Evolutionary conservation across 2,329 filamentous ascomycete genomes (phyloP).

Genomic region (Coniochaeta sp.): DNA sequence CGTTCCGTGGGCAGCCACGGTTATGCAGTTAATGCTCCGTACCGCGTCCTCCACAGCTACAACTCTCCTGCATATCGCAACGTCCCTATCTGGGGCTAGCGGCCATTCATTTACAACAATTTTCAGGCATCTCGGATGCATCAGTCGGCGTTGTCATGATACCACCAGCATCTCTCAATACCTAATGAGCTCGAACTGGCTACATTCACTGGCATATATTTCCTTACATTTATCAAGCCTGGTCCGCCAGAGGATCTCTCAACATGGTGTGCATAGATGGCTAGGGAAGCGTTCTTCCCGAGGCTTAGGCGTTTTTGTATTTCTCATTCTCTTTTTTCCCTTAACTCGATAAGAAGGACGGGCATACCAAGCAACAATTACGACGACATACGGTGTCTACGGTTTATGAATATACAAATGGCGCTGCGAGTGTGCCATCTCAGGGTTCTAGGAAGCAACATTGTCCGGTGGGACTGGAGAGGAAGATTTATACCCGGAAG

Average conservation of each 20-base stretch:
- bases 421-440: background rate
- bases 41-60: conserved; percentile 50
- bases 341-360: background rate
- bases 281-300: background rate
- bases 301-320: background rate
- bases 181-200: background rate
- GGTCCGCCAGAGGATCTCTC: background rate
- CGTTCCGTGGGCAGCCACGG: conserved; percentile 24
- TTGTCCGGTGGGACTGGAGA: background rate
- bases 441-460: background rate
- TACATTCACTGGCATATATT: background rate
- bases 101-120: conserved; percentile 4
- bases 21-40: conserved; percentile 26
- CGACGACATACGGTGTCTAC: background rate
- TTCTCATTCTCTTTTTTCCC: background rate
- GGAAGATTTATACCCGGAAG: background rate
- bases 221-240: background rate
- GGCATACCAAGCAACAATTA: conserved; percentile 1
- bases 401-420: background rate
- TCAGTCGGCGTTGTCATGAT: background rate
- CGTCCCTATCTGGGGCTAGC: conserved; percentile 48
- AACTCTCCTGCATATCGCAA: conserved; percentile 50
- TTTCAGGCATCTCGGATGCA: background rate
- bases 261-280: background rate
- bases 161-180: background rate